Base-by-base conservation (phyloP, 2,329 filamentous ascomycete species). In the Curvularia sp. region DNA sequence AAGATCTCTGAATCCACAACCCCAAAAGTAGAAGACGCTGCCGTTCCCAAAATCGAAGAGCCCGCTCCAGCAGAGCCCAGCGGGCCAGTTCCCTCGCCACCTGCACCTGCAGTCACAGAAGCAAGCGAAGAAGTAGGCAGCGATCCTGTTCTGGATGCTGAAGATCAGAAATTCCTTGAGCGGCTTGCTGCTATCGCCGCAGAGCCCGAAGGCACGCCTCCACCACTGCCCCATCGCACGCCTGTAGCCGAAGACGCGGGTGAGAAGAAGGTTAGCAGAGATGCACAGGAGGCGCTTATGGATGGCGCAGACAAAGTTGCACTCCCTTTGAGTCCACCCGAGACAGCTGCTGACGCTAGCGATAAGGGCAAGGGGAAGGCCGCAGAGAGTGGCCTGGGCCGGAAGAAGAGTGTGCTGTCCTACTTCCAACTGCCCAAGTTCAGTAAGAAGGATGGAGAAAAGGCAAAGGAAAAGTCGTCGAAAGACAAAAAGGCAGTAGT, bases 141-240 rank as follows among this genome's bases (percentile, higher is more conserved):
- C 18, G 73, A 74, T 67, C 70, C 81, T 5, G 81, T 88, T 2
- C 71, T 88, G n/a, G 85, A 83, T 18, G 80, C 84, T n/a, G 85
- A 87, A 66, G 86, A 88, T 60, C 83, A 87, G 64, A 78, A 80
- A 51, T 88, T 87, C 64, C 74, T 88, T 32, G 77, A 80, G 53
- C 76, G 77, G 32, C 81, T 87, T 30, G 81, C 81, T 3, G 78
- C 81, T 7, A 78, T 81, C 34, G 76, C 79, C 18, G 71, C 75
- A 48, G 75, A 77, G 59, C 73, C 74, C 10, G 75, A 77, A 60
- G 69, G 73, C 34, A 67, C 76, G 3, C 77, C 79, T 1, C 79
- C 80, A n/a, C 78, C 79, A 12, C 72, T 81, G 7, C 79, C 80
- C 8, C 50, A 58, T 28, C 76, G 74, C 4, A 69, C 65, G 3